Base-by-base conservation (phyloP, 179 eudicot species). In the Beta corolliflora region DNA sequence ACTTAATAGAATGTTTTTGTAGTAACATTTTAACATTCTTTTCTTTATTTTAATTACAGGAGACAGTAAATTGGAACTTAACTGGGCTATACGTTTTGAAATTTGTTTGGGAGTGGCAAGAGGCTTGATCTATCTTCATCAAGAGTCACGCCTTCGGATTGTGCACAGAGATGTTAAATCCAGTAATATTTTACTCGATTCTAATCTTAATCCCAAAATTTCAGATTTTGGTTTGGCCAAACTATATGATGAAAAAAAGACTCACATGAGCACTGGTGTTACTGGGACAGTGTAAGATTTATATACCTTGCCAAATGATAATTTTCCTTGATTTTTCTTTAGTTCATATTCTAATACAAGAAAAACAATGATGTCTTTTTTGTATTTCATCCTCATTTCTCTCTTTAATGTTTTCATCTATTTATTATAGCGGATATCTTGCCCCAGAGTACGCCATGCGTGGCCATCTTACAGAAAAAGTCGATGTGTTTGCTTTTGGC, bases 181-280 rank as follows among this genome's bases (percentile, higher is more conserved):
- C 58, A 94, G 98, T 87, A 94, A 92, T 80, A 91, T 94, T 86
- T 88, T 94, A 58, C 91, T 94, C 16, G 95, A 91, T 79, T 84
- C 93, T 10, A 87, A 92, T 53, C 92, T 90, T 77, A 87, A 79
- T 75, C 98, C 98, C 45, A 92, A 93, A 84, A 91, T 94, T 61
- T 91, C 98, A 54, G 98, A 93, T 81, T 94, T 94, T 84, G 98
- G 97, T 78, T 81, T 94, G 89, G 98, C 98, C 59, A 94, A 89
- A 84, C 88, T 94, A 54, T 93, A 91, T 79, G 93, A 94, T 86
- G 97, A 94, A 81, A 91, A 91, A 77, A 85, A 87, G 83, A 91
- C 97, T 31, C 98, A 93, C 85, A 88, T 94, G 70, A 93, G 95
- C 88, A 94, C 98, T 59, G 90, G 92, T 75, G 95, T 94, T 82